A percentile compares a stretch with the other conserved stretches of the same genome.
phyloP scores from a whole-genome alignment of 2,329 filamentous ascomycete genomes.

The Fusarium marasasianum region DNA sequence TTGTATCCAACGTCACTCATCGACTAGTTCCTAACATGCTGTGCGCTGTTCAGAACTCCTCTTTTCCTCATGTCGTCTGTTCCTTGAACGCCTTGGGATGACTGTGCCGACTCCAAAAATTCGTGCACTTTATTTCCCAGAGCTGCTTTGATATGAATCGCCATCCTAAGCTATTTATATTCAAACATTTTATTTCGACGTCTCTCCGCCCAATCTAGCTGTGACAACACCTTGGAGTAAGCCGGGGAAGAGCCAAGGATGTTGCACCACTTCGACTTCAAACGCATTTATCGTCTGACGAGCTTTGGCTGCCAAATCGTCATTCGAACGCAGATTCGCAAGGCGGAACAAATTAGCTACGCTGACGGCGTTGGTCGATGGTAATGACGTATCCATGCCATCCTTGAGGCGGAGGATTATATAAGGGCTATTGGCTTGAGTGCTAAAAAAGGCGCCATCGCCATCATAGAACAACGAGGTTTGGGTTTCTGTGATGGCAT shows the following conservation, averaged over 20 bases:
- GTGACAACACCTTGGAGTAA: slow-evolving; percentile 81
- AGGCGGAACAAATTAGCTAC: slow-evolving; percentile 88
- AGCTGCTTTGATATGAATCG: slow-evolving; percentile 11
- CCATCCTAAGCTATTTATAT: slow-evolving; percentile 40
- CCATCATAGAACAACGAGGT: slow-evolving; percentile 81
- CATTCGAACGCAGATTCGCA: slow-evolving; percentile 72
- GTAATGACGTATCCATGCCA: slow-evolving; percentile 92
- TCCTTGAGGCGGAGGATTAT: slow-evolving; percentile 90
- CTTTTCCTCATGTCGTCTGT: neutral
- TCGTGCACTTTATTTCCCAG: neutral
- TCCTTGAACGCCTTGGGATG: slow-evolving; percentile 9
- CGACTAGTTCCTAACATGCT: neutral
- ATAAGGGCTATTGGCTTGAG: slow-evolving; percentile 68
- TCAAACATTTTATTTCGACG: slow-evolving; percentile 41
- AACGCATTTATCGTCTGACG: slow-evolving; percentile 84
- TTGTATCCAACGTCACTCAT: neutral
- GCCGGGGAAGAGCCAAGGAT: slow-evolving; percentile 90
- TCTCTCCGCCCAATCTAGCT: slow-evolving; percentile 73
- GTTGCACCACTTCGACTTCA: slow-evolving; percentile 89
- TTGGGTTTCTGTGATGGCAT: slow-evolving; percentile 67
- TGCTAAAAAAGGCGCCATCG: slow-evolving; percentile 77
- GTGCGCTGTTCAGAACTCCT: neutral
- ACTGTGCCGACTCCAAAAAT: neutral
- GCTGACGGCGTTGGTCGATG: slow-evolving; percentile 89
- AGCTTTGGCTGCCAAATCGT: slow-evolving; percentile 71